Base-by-base conservation (phyloP, 1,284 basidiomycete genomes). In the Stereum hirsutum region DNA sequence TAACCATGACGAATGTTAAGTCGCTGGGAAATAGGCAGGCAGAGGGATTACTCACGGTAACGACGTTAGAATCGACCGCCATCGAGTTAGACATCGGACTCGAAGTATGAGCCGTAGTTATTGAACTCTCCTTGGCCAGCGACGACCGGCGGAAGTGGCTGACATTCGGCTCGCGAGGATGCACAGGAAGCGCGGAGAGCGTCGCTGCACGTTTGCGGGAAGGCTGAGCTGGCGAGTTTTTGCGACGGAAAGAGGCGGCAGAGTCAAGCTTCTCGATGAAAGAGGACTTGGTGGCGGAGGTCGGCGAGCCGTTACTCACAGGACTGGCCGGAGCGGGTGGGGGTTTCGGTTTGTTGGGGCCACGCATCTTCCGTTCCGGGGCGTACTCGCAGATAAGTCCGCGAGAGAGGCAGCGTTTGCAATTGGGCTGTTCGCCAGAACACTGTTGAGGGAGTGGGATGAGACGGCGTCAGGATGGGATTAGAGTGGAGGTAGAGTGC, bases 301-400 rank as follows among this genome's bases (percentile, higher is more conserved):
- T 38, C 33, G 8, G 27, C 5, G 8, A 8, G 30, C 20, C 14
- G 24, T 14, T n/a, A n/a, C n/a, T n/a, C n/a, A n/a, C 34, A 6
- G 34, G 19, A 8, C 8, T 30, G 23, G 42, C 10, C 3, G 33
- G 25, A 2, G 34, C 34, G n/a, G 24, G 24, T 12, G 30, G 35
- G n/a, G 21, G 47, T 54, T 66, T 69, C 24, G 62, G 52, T 48
- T 78, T 80, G 57, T 75, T 78, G n/a, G 78, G 75, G 1, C 77
- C 78, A 10, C 78, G 70, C 44, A 76, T 70, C 27, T 75, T 64
- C 2, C 75, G 72, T 58, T 83, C 78, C 33, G 75, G 69, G 1
- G 78, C 75, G 51, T 69, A 69, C 41, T 60, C 57, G 56, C 66
- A 69, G 19, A 52, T 43, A 17, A 66, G 56, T 1, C 63, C 61